Conservation (phyloP, 805 yeast genomes). For the Deakozyma indianensis region DNA sequence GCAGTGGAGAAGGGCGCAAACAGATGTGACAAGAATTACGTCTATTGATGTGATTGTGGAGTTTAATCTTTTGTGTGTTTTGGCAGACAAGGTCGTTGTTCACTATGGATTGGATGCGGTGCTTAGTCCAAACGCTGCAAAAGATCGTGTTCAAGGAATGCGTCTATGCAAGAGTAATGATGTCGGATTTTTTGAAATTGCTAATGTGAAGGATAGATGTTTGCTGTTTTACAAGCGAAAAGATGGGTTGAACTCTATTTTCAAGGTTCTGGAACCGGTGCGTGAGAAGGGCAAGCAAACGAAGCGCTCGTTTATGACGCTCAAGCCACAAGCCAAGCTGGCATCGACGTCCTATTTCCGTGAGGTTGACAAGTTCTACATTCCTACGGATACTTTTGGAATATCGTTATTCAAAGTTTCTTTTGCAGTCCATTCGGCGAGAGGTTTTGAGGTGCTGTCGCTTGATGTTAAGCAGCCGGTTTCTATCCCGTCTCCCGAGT, state of each 20-base stretch:
- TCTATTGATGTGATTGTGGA: slow-evolving; percentile 48
- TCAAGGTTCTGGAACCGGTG: slow-evolving; percentile 49
- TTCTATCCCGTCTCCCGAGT: slow-evolving; percentile 36
- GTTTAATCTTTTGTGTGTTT: slow-evolving; percentile 39
- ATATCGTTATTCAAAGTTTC: slow-evolving; percentile 51
- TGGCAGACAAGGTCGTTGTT: slow-evolving; percentile 44
- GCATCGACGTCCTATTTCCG: slow-evolving; percentile 19
- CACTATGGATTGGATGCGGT: slow-evolving; percentile 53
- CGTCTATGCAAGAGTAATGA: slow-evolving; percentile 24
- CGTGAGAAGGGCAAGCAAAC: slow-evolving; percentile 20
- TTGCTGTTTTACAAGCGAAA: slow-evolving; percentile 43
- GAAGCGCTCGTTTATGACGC: slow-evolving; percentile 12
- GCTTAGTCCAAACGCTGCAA: slow-evolving; percentile 19
- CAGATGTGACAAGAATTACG: slow-evolving; percentile 33
- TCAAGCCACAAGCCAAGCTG: slow-evolving; percentile 3
- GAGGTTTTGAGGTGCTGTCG: slow-evolving; percentile 53
- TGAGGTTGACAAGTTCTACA: slow-evolving; percentile 32
- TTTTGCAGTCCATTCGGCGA: slow-evolving; percentile 49
- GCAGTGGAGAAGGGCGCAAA: slow-evolving; percentile 2
- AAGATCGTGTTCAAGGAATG: slow-evolving; percentile 26
- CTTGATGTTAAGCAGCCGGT: slow-evolving; percentile 42
- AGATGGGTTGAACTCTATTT: slow-evolving; percentile 34
- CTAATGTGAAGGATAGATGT: slow-evolving; percentile 48
- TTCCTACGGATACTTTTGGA: slow-evolving; percentile 43
- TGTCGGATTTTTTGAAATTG: slow-evolving; percentile 51